These are phyloP conservation scores for Entonaema liquescens DNA, from an alignment of 495 filamentous ascomycete genomes.

Conservation along the genomic window DNA sequence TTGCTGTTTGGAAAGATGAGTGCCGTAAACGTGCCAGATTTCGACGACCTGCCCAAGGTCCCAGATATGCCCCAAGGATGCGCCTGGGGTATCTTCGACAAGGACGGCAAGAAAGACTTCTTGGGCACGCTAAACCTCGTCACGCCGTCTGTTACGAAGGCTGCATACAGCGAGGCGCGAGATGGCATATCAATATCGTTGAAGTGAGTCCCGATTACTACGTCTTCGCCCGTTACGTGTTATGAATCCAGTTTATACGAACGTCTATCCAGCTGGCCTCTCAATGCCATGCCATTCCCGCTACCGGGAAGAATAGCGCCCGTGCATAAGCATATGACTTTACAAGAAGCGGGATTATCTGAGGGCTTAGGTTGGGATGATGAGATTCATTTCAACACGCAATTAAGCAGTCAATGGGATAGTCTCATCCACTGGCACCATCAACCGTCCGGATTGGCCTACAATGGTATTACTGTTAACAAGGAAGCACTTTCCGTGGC, in stretches of 20 bases:
- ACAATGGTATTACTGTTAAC: slow-evolving; percentile 60
- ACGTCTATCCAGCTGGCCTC: slow-evolving; percentile 47
- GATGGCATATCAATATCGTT: slow-evolving; percentile 66
- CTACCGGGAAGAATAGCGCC: slow-evolving; percentile 62
- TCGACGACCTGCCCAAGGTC: slow-evolving; percentile 67
- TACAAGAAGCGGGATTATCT: slow-evolving; percentile 50
- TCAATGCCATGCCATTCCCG: slow-evolving; percentile 57
- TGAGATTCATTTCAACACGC: slow-evolving; percentile 77
- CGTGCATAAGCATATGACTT: slow-evolving; percentile 58
- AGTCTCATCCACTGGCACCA: slow-evolving; percentile 71
- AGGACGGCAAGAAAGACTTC: slow-evolving; percentile 66
- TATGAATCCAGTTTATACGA: slow-evolving; percentile 27
- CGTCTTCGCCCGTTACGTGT: slow-evolving; percentile 28
- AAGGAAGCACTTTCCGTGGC: slow-evolving; percentile 39
- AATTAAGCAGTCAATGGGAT: slow-evolving; percentile 82
- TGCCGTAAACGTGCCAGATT: slow-evolving; percentile 51
- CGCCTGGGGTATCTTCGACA: slow-evolving; percentile 73
- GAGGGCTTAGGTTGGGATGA: slow-evolving; percentile 52
- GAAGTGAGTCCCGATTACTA: slow-evolving; percentile 54
- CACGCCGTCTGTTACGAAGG: slow-evolving; percentile 62
- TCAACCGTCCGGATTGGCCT: slow-evolving; percentile 56
- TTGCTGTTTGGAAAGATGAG: slow-evolving; percentile 20
- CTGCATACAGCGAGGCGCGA: slow-evolving; percentile 59
- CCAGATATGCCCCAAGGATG: slow-evolving; percentile 69
- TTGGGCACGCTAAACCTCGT: slow-evolving; percentile 68